Base-by-base conservation (phyloP, 306 rosid genomes). In the Biancaea sappan region DNA sequence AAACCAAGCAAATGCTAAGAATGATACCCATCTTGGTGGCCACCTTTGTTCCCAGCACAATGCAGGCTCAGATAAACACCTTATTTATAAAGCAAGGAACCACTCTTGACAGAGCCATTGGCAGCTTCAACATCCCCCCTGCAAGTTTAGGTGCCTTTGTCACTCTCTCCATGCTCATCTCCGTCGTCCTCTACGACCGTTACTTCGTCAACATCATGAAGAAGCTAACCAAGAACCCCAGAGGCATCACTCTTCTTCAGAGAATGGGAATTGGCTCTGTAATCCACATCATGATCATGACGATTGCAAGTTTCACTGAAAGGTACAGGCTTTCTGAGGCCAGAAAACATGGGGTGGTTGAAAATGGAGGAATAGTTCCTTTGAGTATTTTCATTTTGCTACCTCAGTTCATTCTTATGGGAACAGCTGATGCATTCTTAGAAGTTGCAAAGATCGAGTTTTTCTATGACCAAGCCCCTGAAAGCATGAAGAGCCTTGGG, bases 381-480 rank as follows among this genome's bases (percentile, higher is more conserved):
- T 76, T 89, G 34, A 69, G 85, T 21, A 85, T 92, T 61, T 83
- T 92, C 72, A 64, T 88, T 25, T 84, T 89, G 76, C 60, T 83
- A 5, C 97, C 96, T 64, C 97, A 92, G 16, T 89, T 88, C 64
- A 74, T 87, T 1, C 71, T 88, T 6, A 65, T 71, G 57, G 97
- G 97, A 4, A 73, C 78, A 0, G 89, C 93, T 3, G 92, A 88
- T 31, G 84, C 88, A 10, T 85, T 89, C 40, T 76, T 81, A 10
- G 97, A 88, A 48, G 84, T 81, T 1, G 88, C 96, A 0, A 88
- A 88, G 75, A 38, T 92, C 0, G 97, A 92, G 77, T 83, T 89
- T 29, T 92, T 92, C 82, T 92, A 88, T 32, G 93, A 86, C 59
- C 97, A 92, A 46, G 93, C 97, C 2, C 97, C 97, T 0, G 84